These are phyloP conservation scores for Emericellopsis atlantica DNA, from an alignment of 2,329 filamentous ascomycete genomes.

Conservation along the genomic window DNA sequence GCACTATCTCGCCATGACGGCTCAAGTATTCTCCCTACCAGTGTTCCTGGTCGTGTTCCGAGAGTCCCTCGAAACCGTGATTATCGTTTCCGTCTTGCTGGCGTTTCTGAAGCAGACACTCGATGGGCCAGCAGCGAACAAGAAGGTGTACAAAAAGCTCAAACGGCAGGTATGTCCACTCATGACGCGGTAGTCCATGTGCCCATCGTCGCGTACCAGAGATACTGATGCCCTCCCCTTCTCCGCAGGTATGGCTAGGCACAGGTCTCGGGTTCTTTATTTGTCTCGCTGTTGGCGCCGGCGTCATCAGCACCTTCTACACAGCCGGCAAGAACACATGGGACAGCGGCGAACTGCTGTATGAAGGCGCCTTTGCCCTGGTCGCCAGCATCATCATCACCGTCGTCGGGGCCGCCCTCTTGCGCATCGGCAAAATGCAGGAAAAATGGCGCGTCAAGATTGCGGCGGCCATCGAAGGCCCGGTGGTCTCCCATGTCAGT, in stretches of 20 bases:
- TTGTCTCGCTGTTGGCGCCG: slow-evolving; percentile 51
- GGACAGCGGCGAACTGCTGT: slow-evolving; percentile 58
- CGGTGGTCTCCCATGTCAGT: slow-evolving; percentile 7
- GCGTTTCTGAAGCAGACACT: slow-evolving; percentile 68
- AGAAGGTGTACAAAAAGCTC: slow-evolving; percentile 46
- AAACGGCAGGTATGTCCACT: slow-evolving; percentile 35
- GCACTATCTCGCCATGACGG: slow-evolving; percentile 31
- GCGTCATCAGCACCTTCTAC: slow-evolving; percentile 64
- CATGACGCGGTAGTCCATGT: too few species aligned
- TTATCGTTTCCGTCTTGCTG: slow-evolving; percentile 78
- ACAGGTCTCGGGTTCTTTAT: slow-evolving; percentile 48
- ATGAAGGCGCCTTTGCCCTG: slow-evolving; percentile 69
- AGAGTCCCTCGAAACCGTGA: slow-evolving; percentile 70
- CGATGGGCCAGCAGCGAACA: slow-evolving; percentile 42
- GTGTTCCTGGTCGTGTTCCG: slow-evolving; percentile 88
- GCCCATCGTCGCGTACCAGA: too few species aligned
- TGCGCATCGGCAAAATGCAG: slow-evolving; percentile 72
- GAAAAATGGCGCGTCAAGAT: slow-evolving; percentile 84
- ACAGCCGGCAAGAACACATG: slow-evolving; percentile 53
- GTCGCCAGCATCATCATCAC: slow-evolving; percentile 71
- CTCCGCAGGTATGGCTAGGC: slow-evolving; percentile 47
- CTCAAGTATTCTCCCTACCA: slow-evolving; percentile 62
- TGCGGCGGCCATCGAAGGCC: slow-evolving; percentile 49
- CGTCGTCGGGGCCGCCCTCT: slow-evolving; percentile 65
- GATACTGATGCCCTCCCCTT: too few species aligned